A percentile compares a stretch with the other conserved stretches of the same genome.
Evolutionary conservation across 108 stramenopile species (phyloP).

Genomic region (Cyclotella baltica): DNA sequence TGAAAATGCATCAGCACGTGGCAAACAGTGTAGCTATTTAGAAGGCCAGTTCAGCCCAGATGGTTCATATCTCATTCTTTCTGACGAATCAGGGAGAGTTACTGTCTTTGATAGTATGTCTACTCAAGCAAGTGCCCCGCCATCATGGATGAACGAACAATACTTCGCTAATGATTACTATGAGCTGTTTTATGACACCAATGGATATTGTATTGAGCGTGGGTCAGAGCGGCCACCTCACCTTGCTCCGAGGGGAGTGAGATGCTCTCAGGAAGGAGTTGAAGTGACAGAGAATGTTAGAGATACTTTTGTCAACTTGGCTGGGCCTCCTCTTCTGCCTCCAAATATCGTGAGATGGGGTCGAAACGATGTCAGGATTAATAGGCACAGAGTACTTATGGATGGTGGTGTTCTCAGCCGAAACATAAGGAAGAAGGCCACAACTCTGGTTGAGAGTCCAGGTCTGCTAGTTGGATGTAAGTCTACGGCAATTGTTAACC

Average conservation of each 20-base stretch:
- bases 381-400: slow-evolving; percentile 12
- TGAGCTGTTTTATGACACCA: slow-evolving; percentile 77
- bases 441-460: slow-evolving; percentile 33
- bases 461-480: slow-evolving; percentile 27
- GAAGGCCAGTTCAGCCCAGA: slow-evolving; percentile 83
- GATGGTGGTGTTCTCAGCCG: slow-evolving; percentile 42
- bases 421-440: slow-evolving; percentile 32
- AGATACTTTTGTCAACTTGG: slow-evolving; percentile 54
- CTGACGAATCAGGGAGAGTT: slow-evolving; percentile 79
- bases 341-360: slow-evolving; percentile 40
- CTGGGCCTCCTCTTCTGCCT: slow-evolving; percentile 67
- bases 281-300: slow-evolving; percentile 57
- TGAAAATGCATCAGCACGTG: slow-evolving; percentile 43
- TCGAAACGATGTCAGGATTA: slow-evolving; percentile 52
- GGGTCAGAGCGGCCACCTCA: slow-evolving; percentile 86
- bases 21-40: slow-evolving; percentile 71
- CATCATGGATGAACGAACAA: slow-evolving; percentile 82
- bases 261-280: slow-evolving; percentile 75
- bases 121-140: neutral
- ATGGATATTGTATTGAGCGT: slow-evolving; percentile 84
- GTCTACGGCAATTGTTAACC: slow-evolving; percentile 27
- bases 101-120: slow-evolving; percentile 66
- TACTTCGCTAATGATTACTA: slow-evolving; percentile 93
- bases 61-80: slow-evolving; percentile 67
- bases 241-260: slow-evolving; percentile 75